These are phyloP conservation scores for Diplodia sapinea DNA, from an alignment of 2,329 filamentous ascomycete genomes.

Conservation along the genomic window DNA sequence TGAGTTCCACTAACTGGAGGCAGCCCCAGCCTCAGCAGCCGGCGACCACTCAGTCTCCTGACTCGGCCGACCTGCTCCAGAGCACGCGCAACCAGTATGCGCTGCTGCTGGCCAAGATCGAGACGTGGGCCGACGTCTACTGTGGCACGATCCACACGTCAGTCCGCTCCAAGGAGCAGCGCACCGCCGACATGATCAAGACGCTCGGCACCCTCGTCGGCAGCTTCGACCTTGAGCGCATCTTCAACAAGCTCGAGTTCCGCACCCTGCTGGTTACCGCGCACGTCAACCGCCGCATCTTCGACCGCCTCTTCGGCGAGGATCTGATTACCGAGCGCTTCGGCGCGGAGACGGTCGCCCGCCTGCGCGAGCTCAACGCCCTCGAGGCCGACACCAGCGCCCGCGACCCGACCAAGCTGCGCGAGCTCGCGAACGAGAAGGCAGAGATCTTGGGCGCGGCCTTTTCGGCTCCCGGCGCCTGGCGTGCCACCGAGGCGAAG, in stretches of 20 bases:
- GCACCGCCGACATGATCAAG: background rate
- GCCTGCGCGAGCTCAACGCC: background rate
- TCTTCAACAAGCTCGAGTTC: conserved; percentile 7
- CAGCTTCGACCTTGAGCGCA: conserved; percentile 4
- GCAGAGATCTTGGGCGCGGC: background rate
- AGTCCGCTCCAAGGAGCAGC: conserved; percentile 12
- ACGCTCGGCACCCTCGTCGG: background rate
- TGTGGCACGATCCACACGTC: conserved; percentile 19
- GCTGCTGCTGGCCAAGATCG: background rate
- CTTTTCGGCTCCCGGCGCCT: background rate
- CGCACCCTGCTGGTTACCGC: background rate
- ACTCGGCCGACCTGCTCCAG: background rate
- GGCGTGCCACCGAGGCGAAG: background rate
- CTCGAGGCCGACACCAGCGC: background rate
- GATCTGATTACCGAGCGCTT: background rate
- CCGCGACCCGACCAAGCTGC: background rate
- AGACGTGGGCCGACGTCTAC: conserved; percentile 15
- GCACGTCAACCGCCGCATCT: background rate
- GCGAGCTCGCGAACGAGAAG: background rate
- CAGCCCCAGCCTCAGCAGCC: background rate
- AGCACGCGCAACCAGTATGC: background rate
- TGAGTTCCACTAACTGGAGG: conserved; percentile 12
- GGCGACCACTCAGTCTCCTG: background rate
- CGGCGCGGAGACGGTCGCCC: background rate
- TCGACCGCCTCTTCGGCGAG: background rate